Base-by-base conservation (phyloP, 2,329 filamentous ascomycete species). In the Penicillium sp. region DNA sequence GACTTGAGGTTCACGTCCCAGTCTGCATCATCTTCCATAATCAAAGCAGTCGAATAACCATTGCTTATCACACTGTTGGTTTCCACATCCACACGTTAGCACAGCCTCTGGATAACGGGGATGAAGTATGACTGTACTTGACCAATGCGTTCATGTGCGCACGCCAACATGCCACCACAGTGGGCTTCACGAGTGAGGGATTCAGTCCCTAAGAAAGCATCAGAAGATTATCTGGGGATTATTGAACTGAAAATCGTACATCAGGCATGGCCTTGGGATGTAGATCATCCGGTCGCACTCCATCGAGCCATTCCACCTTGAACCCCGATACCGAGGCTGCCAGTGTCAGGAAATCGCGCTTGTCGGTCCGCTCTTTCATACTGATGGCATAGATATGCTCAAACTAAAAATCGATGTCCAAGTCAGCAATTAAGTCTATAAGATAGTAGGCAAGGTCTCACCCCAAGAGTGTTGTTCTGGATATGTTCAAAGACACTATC, bases 1-100 rank as follows among this genome's bases (percentile, higher is more conserved):
- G 69, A 51, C 33, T 80, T 80, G 25, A 85, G 67, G 0, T 76
- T 72, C 13, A 84, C 69, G 56, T 85, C 83, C 83, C 83, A 86
- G 69, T 86, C 83, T 21, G 78, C 76, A 56, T 85, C 83, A 63
- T 85, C 83, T 64, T 86, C 83, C 27, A 85, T 67, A 12, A 85
- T 80, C 2, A 85, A 69, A 0, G 80, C 82, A 1, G 78, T 80
- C 1, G 74, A 70, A 3, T 82, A 62, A 41, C 78, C 76, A 12
- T 77, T 69, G n/a, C 77, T 71, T 13, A 84, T 73, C 13, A 84
- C 71, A 23, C 73, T 75, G n/a, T 23, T 27, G n/a, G 43, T 53
- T 13, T 17, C 21, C 21, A 42, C 12, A 9, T n/a, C 6, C 4
- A 7, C 4, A 2, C 3, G 38, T 58, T 10, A 63, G 53, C 6